phyloP scores from a whole-genome alignment of 768 basidiomycete genomes.

The Trametes meyenii region DNA sequence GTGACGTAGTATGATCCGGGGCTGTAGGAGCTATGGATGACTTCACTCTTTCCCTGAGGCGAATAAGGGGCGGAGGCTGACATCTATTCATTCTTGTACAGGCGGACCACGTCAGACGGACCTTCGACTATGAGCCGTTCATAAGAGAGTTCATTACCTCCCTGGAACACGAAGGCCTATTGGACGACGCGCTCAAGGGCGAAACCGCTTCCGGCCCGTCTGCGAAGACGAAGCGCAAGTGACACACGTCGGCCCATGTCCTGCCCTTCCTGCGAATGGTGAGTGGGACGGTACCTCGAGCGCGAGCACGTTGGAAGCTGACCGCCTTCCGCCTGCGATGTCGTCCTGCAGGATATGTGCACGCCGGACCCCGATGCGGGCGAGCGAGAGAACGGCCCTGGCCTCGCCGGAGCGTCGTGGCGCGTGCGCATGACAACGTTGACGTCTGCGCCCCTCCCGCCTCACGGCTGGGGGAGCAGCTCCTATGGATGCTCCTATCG shows the following conservation, averaged over 20 bases:
- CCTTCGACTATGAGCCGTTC: slow-evolving; percentile 68
- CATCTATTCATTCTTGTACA: slow-evolving; percentile 25
- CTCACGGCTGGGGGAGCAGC: too few species aligned
- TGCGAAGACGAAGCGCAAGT: not conserved
- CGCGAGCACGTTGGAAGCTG: not conserved
- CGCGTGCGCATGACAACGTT: not conserved
- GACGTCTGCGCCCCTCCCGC: not conserved
- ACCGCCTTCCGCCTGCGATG: not conserved
- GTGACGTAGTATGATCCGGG: too few species aligned
- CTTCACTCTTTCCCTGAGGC: too few species aligned
- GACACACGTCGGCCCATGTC: not conserved
- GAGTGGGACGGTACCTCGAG: not conserved
- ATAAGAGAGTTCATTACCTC: slow-evolving; percentile 47
- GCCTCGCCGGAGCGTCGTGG: not conserved
- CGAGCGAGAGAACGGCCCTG: not conserved
- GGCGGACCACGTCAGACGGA: slow-evolving; percentile 60
- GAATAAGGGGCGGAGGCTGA: too few species aligned
- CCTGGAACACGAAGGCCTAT: slow-evolving; percentile 49
- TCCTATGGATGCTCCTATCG: too few species aligned
- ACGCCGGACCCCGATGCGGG: not conserved
- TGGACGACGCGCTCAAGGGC: slow-evolving; percentile 45
- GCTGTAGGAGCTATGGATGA: too few species aligned
- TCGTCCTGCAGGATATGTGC: too few species aligned
- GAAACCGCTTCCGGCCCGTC: slow-evolving; percentile 5
- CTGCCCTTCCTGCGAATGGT: not conserved